Evolutionary conservation across 78 protist genomes (phyloP), one percentile per base, ranked within the genome.

Genomic region (Dictyostelium citrinum): DNA sequence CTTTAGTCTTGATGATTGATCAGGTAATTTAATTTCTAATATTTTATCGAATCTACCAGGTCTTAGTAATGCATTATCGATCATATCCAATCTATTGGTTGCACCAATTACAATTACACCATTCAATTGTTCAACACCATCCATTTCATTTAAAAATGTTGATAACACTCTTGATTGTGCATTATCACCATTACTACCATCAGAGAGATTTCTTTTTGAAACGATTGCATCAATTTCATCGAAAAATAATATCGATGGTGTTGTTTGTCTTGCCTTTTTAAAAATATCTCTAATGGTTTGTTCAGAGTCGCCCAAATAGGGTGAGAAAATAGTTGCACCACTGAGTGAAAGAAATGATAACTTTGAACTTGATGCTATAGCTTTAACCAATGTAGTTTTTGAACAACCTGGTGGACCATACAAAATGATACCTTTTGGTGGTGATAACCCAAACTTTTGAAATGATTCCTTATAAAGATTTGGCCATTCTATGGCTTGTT

Each of bases 181-280:
- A 24, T 77, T 64, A 17, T 80, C 95, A 45, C 75, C 93, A 2
- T 17, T 72, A 37, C 67, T 81, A 1, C 11, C 49, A 20, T 29
- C 39, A 7, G 46, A 81, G 6, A 31, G 27, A 11, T 49, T 64
- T 46, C 98, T 49, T 45, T 71, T 80, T 51, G 97, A 92, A 33
- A 90, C 99, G 14, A 98, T 78, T 17, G 99, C 95, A 70, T 98
- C 99, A 37, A 98, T 84, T 90, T 98, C 99, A 88, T 98, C 99
- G 74, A 98, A 67, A 81, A 98, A 98, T n/a, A 98, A n/a, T 5
- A 98, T 67, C 1, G 95, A 4, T 7, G 99, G 99, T 12, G 98
- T 96, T 6, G 83, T 68, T 60, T 67, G 86, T 22, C 84, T 58
- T n/a, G 91, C 98, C 2, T 75, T 78, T 61, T 90, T 90, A 67